Evolutionary conservation across 306 rosid genomes (phyloP).

Genomic region (Abrus pulchellus): DNA sequence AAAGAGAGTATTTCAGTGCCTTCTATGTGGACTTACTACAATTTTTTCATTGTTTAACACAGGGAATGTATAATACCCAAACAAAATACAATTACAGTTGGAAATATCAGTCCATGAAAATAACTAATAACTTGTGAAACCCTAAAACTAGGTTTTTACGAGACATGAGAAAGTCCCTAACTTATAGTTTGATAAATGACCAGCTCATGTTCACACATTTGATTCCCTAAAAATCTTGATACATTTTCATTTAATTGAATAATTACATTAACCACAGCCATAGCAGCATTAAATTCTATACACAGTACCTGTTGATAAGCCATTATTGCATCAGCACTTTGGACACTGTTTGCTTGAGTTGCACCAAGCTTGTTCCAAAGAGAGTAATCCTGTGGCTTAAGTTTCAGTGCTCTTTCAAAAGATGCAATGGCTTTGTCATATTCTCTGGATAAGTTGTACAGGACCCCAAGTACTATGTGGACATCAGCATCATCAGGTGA

Average conservation of each 20-base stretch:
- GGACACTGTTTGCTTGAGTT: conserved; percentile 97
- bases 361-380: conserved; percentile 99
- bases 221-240: conserved; percentile 18
- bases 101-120: conserved; percentile 2
- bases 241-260: conserved; percentile 18
- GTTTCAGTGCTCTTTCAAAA: conserved; percentile 87
- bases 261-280: conserved; percentile 19
- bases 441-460: conserved; percentile 91
- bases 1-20: not conserved
- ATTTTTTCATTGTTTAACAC: not conserved
- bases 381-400: conserved; percentile 95
- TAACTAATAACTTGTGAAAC: not conserved
- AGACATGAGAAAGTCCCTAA: not conserved
- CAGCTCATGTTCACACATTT: not conserved
- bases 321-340: conserved; percentile 96
- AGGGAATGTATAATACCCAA: not conserved
- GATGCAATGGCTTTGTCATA: conserved; percentile 90
- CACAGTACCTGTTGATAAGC: conserved; percentile 92
- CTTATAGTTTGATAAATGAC: not conserved
- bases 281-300: conserved; percentile 33
- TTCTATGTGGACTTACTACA: not conserved
- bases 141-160: not conserved
- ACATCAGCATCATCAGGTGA: conserved; percentile 95
- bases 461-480: conserved; percentile 95
- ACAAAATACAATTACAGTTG: not conserved